Conservation (phyloP, 2,329 filamentous ascomycete species). For the Arthroderma sp. region DNA sequence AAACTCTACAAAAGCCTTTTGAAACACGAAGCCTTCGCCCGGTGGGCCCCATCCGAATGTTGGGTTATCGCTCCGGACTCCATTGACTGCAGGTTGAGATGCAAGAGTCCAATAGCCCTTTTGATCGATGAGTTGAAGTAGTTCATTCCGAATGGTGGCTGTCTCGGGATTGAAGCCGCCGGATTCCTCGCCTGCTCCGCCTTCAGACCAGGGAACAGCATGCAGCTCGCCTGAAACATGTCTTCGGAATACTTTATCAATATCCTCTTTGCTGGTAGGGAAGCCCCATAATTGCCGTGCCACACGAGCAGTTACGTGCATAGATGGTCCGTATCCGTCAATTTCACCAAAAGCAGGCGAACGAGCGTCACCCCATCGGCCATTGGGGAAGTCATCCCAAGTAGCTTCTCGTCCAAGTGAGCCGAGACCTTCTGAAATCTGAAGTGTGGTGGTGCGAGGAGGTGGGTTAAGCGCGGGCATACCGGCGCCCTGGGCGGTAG, state of each 20-base stretch:
- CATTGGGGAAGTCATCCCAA: conserved; percentile 98
- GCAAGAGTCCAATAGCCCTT: conserved; percentile 93
- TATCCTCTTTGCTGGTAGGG: conserved; percentile 56
- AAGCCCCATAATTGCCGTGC: conserved; percentile 77
- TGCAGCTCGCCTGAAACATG: conserved; percentile 68
- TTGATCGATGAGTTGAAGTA: conserved; percentile 61
- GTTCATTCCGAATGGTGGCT: conserved; percentile 59
- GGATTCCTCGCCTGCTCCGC: conserved; percentile 45
- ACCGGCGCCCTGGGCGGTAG: conserved; percentile 62
- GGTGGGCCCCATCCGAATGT: conserved; percentile 89
- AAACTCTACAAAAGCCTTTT: conserved; percentile 96
- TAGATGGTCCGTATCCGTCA: conserved; percentile 91
- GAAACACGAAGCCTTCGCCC: conserved; percentile 81
- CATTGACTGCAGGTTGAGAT: conserved; percentile 87
- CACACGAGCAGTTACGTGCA: conserved; percentile 77
- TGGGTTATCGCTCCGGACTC: conserved; percentile 58
- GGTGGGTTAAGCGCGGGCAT: conserved; percentile 56
- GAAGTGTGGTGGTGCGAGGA: conserved; percentile 68
- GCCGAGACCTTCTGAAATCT: conserved; percentile 88
- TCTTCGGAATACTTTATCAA: conserved; percentile 65
- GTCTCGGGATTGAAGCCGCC: conserved; percentile 55
- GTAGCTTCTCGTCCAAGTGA: conserved; percentile 84
- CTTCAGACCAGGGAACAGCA: conserved; percentile 85
- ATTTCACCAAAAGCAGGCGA: conserved; percentile 93
- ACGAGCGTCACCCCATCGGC: conserved; percentile 82